Evolutionary conservation across 768 basidiomycete genomes (phyloP).

Genomic region (Pleurotus citrinopileatus): DNA sequence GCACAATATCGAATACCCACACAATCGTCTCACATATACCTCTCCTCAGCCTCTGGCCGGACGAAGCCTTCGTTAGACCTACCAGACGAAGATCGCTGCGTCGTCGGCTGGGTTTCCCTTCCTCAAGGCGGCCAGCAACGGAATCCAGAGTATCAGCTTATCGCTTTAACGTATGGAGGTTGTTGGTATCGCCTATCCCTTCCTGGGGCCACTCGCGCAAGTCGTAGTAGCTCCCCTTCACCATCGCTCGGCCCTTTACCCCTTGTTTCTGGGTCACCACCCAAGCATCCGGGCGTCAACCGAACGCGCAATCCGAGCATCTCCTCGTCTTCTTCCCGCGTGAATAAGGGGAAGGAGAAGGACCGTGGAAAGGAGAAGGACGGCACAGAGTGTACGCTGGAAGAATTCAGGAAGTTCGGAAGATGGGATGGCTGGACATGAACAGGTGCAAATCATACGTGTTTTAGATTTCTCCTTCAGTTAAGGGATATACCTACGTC

Average conservation of each 20-base stretch:
- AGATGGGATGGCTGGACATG: conserved; percentile 88
- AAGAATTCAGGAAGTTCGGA: conserved; percentile 81
- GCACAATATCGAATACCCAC: conserved; percentile 88
- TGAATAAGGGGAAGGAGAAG: conserved; percentile 56
- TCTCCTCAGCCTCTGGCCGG: conserved; percentile 61
- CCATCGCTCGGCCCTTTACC: conserved; percentile 16
- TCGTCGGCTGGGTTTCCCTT: conserved; percentile 80
- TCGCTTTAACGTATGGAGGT: conserved; percentile 86
- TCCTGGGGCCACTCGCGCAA: conserved; percentile 32
- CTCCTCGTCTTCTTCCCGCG: conserved; percentile 45
- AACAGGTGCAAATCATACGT: background rate
- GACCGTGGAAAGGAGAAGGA: conserved; percentile 56
- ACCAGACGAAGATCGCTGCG: conserved; percentile 80
- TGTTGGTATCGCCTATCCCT: conserved; percentile 87
- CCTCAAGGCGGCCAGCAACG: conserved; percentile 21
- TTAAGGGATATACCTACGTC: conserved; percentile 1
- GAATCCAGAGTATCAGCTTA: conserved; percentile 63
- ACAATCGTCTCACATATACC: conserved; percentile 78
- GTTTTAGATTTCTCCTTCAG: conserved; percentile 1
- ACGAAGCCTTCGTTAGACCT: conserved; percentile 55
- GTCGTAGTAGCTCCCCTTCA: conserved; percentile 19
- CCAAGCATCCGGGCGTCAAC: conserved; percentile 32
- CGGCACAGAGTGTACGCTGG: conserved; percentile 61
- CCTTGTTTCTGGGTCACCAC: conserved; percentile 37
- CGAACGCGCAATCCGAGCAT: conserved; percentile 53